These are phyloP conservation scores for Sporothrix inflata DNA, from an alignment of 2,329 filamentous ascomycete species.

Conservation along the genomic window DNA sequence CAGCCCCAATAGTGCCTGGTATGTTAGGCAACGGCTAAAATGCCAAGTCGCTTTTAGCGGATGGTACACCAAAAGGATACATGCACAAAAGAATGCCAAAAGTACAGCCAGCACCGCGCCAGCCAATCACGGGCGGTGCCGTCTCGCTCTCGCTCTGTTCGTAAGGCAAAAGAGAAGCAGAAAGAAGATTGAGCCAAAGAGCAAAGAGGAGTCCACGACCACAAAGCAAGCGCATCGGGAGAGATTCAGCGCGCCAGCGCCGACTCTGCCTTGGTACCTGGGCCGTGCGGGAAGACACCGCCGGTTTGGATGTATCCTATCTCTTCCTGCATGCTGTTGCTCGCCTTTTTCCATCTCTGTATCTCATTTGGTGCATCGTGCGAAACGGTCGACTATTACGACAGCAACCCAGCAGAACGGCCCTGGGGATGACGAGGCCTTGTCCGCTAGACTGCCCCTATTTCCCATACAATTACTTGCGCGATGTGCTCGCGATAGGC, in stretches of 20 bases:
- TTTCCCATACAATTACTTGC: constrained; percentile 14
- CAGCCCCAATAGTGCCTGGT: constrained; percentile 26
- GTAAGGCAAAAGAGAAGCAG: constrained; percentile 10
- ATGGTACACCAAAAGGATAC: not conserved
- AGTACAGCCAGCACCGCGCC: not conserved
- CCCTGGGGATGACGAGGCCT: constrained; percentile 24
- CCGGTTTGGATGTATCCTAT: not conserved
- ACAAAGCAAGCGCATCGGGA: constrained; percentile 5
- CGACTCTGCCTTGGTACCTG: not conserved
- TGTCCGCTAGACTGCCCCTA: constrained; percentile 13
- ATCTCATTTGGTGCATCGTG: constrained; percentile 16
- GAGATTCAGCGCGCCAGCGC: constrained; percentile 13
- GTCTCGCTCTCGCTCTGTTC: constrained; percentile 6
- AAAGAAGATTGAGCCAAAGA: constrained; percentile 8
- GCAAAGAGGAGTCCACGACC: not conserved
- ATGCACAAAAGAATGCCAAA: not conserved
- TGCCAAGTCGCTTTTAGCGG: constrained; percentile 2
- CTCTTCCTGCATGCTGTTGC: not conserved
- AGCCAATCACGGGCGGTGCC: not conserved
- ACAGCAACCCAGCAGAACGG: constrained; percentile 6
- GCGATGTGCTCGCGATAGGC: constrained; percentile 1
- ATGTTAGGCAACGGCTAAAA: constrained; percentile 21
- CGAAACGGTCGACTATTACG: not conserved
- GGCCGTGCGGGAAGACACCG: not conserved
- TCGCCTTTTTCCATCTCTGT: not conserved